Evolutionary conservation across 1,139 yeast species (phyloP).

Genomic region (Tardiomyces depauwii): DNA sequence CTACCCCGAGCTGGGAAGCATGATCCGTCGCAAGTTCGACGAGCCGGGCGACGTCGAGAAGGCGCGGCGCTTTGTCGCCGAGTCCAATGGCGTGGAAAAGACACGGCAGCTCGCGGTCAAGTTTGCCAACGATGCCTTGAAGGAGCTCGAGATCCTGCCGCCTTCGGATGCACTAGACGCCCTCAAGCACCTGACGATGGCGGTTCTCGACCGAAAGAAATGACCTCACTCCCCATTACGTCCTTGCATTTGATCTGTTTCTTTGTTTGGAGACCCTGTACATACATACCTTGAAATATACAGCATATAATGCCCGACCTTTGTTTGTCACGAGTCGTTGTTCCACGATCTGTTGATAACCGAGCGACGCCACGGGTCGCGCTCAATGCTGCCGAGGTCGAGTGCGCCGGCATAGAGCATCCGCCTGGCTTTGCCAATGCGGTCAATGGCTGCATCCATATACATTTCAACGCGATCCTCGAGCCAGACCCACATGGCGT

Average conservation of each 20-base stretch:
- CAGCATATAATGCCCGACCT: not conserved
- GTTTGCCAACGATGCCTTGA: constrained; percentile 66
- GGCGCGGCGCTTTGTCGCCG: constrained; percentile 63
- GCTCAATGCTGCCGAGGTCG: not conserved
- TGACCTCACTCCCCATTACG: not conserved
- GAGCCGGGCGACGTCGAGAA: constrained; percentile 73
- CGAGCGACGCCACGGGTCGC: not conserved
- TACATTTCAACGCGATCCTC: not conserved
- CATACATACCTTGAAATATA: too few species aligned
- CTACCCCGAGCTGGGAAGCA: constrained; percentile 70
- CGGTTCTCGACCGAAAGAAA: constrained; percentile 66
- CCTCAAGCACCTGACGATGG: constrained; percentile 70
- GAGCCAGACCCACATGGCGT: not conserved
- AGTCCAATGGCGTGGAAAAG: constrained; percentile 62
- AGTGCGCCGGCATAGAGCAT: not conserved
- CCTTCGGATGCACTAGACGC: constrained; percentile 87
- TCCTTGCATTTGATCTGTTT: too few species aligned
- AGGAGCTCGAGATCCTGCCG: constrained; percentile 57
- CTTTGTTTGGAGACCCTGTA: too few species aligned
- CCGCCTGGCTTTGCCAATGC: not conserved
- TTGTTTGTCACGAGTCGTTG: not conserved
- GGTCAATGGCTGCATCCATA: not conserved
- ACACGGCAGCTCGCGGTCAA: constrained; percentile 68
- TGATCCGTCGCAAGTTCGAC: constrained; percentile 74
- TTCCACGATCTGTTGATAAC: not conserved